Evolutionary conservation across 305 asterid genomes (phyloP).

Genomic region (Solanum hybrid): DNA sequence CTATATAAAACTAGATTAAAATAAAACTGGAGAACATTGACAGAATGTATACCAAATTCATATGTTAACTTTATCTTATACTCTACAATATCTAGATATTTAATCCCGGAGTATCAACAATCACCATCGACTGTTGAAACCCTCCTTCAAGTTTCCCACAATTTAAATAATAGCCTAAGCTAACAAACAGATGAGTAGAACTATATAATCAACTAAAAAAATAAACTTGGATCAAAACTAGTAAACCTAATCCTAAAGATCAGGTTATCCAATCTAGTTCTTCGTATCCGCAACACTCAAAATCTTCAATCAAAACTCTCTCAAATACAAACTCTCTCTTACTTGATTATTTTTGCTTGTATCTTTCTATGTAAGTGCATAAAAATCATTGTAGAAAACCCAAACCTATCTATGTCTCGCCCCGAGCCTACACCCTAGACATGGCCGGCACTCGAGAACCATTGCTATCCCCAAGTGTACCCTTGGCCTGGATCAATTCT

Average conservation of each 20-base stretch:
- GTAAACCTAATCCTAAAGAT: background rate
- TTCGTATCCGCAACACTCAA: background rate
- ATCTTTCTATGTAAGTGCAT: background rate
- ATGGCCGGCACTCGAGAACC: too few species aligned
- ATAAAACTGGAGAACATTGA: background rate
- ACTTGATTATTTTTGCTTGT: background rate
- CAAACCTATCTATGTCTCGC: too few species aligned
- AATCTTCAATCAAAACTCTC: background rate
- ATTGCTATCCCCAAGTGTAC: too few species aligned
- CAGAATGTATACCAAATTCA: background rate
- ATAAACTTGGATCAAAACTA: background rate
- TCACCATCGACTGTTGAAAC: background rate
- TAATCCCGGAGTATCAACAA: background rate
- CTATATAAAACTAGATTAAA: background rate
- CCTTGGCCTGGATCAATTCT: too few species aligned
- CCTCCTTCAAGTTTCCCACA: background rate
- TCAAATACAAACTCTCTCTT: background rate
- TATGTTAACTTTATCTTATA: background rate
- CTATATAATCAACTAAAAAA: background rate
- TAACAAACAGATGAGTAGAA: background rate
- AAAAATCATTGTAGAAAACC: too few species aligned
- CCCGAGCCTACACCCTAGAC: too few species aligned
- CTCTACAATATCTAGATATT: background rate
- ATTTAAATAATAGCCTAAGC: background rate
- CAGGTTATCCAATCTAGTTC: background rate